A percentile compares a stretch with the other conserved stretches of the same genome.
These are phyloP conservation scores for Paspalum vaginatum DNA, from an alignment of 176 grass and related monocot genomes.

Conservation along the genomic window DNA sequence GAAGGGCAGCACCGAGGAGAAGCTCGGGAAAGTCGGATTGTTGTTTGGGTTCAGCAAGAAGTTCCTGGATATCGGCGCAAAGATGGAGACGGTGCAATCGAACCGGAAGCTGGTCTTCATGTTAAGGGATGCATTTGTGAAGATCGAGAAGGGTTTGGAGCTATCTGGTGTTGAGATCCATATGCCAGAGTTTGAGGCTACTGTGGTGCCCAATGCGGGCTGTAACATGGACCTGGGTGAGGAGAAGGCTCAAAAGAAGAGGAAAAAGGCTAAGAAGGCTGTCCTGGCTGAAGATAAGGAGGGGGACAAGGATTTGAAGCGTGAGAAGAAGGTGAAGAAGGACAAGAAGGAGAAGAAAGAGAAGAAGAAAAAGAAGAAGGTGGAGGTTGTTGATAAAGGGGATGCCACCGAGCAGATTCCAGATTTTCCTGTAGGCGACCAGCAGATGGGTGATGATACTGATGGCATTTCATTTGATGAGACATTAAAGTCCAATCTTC, in stretches of 20 bases:
- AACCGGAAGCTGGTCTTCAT: conserved; percentile 71
- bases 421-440: conserved; percentile 44
- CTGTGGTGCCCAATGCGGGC: background rate
- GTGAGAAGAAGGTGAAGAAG: conserved; percentile 47
- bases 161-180: conserved; percentile 56
- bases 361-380: conserved; percentile 46
- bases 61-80: conserved; percentile 67
- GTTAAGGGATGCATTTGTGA: conserved; percentile 78
- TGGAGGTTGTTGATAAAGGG: conserved; percentile 25
- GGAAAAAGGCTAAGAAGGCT: conserved; percentile 49
- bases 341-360: conserved; percentile 42
- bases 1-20: conserved; percentile 58
- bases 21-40: conserved; percentile 62
- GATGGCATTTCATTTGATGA: conserved; percentile 72
- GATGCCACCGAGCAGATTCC: conserved; percentile 15
- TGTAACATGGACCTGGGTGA: conserved; percentile 39
- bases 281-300: conserved; percentile 32
- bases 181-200: conserved; percentile 32
- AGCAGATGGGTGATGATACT: conserved; percentile 45
- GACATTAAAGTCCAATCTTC: conserved; percentile 74
- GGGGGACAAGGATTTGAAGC: conserved; percentile 22
- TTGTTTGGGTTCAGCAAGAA: conserved; percentile 65
- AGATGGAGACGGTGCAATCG: conserved; percentile 59
- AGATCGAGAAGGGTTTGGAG: conserved; percentile 69
- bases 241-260: conserved; percentile 57